Evolutionary conservation across 106 monocot species (phyloP), one percentile per base, ranked within the genome.

Genomic region (Dendrobium officinale): DNA sequence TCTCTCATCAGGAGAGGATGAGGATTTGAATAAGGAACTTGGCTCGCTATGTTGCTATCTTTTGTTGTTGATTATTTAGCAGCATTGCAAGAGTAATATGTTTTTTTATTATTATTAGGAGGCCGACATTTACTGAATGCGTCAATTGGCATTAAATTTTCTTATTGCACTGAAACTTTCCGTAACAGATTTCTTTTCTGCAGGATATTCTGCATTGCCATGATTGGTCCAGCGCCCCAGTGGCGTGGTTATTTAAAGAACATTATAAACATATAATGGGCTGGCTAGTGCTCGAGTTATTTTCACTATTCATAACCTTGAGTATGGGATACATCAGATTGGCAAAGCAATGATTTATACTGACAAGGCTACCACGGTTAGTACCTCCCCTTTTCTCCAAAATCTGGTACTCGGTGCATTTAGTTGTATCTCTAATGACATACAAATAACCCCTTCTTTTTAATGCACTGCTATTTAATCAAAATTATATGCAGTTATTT

Each of bases 201-300:
- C 91, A 98, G 98, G 98, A 98, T 91, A 95, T 98, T 82, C 82
- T 98, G 78, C 98, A 98, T 64, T 98, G 98, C 73, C 98, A 98
- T 92, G 98, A 98, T 67, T 98, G 98, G 98, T 91, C 94, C 5
- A 98, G 98, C 89, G 98, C 98, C 73, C 94, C 95, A 47, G 92
- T 98, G 74, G 88, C 95, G 72, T 98, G 98, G 98, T 77, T 98
- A 81, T 98, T 91, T 75, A 98, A 95, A 79, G 98, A 98, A 75
- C 91, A 95, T 49, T 98, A 98, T 81, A 85, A 37, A 67, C 89
- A 90, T 43, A 78, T 43, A 78, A 78, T 86, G 92, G 89, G 20
- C 79, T 98, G 70, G 82, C 75, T 44, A 89, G 84, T 83, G 84
- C 91, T 72, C 86, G 92, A 80, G 87, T 98, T 75, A 77, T 98